phyloP scores from a whole-genome alignment of 148 eudicot genomes.

The Cornus florida region DNA sequence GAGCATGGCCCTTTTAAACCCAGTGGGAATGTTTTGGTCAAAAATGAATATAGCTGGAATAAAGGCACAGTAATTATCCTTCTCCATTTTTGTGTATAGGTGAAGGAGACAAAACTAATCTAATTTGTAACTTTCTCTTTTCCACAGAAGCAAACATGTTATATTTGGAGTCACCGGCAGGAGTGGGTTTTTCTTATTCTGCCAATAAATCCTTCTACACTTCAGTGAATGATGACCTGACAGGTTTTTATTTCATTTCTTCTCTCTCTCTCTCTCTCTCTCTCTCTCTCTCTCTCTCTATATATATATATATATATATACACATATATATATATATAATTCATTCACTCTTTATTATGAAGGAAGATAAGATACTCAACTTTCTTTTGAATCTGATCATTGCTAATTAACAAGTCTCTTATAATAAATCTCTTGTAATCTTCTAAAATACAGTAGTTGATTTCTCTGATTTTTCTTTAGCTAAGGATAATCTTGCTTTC shows the following conservation, averaged over 20 bases:
- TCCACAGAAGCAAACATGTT: slow-evolving; percentile 76
- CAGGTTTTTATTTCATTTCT: slow-evolving; percentile 34
- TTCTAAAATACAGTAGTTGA: too few species aligned
- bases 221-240: slow-evolving; percentile 48
- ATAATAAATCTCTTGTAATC: too few species aligned
- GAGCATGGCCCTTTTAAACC: slow-evolving; percentile 84
- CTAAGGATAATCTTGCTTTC: slow-evolving; percentile 59
- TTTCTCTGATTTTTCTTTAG: slow-evolving; percentile 21
- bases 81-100: too few species aligned
- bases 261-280: too few species aligned
- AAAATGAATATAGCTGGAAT: slow-evolving; percentile 74
- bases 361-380: too few species aligned
- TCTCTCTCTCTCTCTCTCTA: too few species aligned
- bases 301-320: too few species aligned
- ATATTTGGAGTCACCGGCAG: slow-evolving; percentile 76
- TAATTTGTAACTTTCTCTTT: not conserved
- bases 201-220: slow-evolving; percentile 51
- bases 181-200: slow-evolving; percentile 86
- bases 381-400: too few species aligned
- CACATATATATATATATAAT: too few species aligned
- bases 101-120: too few species aligned
- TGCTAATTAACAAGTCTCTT: too few species aligned
- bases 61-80: slow-evolving; percentile 40
- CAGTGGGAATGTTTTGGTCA: slow-evolving; percentile 46
- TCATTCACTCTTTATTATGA: too few species aligned